Evolutionary conservation across 352 stramenopile species (phyloP).

Genomic region (Phytophthora cajani): DNA sequence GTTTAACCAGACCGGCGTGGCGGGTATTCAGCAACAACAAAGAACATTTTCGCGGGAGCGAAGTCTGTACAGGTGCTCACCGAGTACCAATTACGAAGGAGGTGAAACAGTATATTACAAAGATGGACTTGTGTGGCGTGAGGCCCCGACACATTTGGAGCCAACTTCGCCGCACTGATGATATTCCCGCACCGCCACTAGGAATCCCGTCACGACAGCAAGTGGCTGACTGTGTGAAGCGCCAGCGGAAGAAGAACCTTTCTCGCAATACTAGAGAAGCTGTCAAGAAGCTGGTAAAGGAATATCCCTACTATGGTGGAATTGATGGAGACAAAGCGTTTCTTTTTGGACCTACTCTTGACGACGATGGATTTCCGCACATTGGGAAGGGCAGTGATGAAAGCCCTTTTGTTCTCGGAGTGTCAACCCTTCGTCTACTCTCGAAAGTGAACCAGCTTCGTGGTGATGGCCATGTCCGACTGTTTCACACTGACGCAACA

Average conservation of each 20-base stretch:
- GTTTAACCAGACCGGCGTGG: neutral
- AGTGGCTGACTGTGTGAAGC: neutral
- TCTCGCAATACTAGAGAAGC: constrained; percentile 1
- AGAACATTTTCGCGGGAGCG: neutral
- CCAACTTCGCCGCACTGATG: neutral
- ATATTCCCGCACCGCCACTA: neutral
- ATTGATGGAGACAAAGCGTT: constrained; percentile 1
- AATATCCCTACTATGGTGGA: neutral
- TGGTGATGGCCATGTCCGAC: neutral
- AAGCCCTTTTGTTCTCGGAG: constrained; percentile 6
- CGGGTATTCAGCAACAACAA: neutral
- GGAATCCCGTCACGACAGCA: constrained; percentile 1
- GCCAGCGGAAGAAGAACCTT: neutral
- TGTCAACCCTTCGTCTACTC: constrained; percentile 1
- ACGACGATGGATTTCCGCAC: no score
- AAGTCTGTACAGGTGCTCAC: neutral
- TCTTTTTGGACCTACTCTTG: constrained; percentile 1
- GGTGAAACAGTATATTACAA: neutral
- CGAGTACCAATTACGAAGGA: neutral
- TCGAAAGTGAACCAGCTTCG: constrained; percentile 4
- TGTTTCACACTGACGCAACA: constrained; percentile 14
- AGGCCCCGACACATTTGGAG: constrained; percentile 3
- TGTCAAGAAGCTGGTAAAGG: neutral
- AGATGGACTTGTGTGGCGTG: constrained; percentile 1
- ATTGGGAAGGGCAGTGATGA: constrained; percentile 4